Base-by-base conservation (phyloP, 768 basidiomycete genomes). In the Leccinellum luteum region DNA sequence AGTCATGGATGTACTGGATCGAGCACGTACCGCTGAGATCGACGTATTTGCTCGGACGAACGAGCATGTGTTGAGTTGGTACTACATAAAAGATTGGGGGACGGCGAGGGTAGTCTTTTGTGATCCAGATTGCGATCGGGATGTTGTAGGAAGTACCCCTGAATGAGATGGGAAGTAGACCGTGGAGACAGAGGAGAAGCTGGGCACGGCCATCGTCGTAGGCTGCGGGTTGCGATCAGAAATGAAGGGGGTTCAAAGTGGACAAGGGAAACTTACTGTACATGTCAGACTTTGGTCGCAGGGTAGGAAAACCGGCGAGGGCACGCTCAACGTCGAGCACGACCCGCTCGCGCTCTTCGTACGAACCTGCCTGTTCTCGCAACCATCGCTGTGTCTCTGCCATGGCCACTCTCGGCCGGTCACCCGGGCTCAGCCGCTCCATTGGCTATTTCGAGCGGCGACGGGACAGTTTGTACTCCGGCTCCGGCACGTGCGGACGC, bases 121-220 rank as follows among this genome's bases (percentile, higher is more conserved):
- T 81, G 43, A 98, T 64, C 94, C 95, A 98, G 59, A 96, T 64
- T 13, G 90, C 85, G 64, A 99, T 74, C 4, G 97, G 97, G 65
- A 98, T 98, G 72, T 99, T 93, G 79, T 99, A 99, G 2, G 87
- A 79, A 1, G 84, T 75, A 1, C 78, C 74, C 50, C 89, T 81
- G 76, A 85, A 96, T 0, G 81, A 73, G 64, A 99, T 97, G 4
- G 94, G 94, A 1, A 99, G 78, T 5, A 98, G 83, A 10, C 97
- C 97, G 67, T 97, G 91, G 3, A 96, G 65, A 62, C 92, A 94
- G 56, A 98, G 85, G 27, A 99, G 82, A 17, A 98, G 80, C 67
- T 95, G 93, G 0, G 92, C 88, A 35, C 96, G 85, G 48, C 97
- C 97, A 62, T 97, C 93, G 72, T 99, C 94, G 75, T 91, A 94